A percentile compares a stretch with the other conserved stretches of the same genome.
phyloP scores from a whole-genome alignment of 192 early-diverging fungal species.

The Powellomyces hirtus region DNA sequence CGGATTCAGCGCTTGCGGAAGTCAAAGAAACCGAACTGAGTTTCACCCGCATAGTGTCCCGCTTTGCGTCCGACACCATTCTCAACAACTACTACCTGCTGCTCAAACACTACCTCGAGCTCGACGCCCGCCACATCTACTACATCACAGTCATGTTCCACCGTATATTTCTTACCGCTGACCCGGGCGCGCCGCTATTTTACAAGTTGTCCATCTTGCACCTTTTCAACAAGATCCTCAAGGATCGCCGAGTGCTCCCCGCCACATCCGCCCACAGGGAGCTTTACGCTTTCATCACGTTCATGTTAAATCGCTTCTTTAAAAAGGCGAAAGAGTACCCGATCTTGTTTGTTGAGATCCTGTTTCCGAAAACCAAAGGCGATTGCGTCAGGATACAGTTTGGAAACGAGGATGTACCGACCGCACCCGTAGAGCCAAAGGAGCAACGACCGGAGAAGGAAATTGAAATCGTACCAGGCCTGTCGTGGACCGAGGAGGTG shows the following conservation, averaged over 20 bases:
- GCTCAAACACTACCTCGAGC: conserved; percentile 50
- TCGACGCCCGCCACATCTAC: conserved; percentile 53
- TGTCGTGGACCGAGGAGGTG: conserved; percentile 47
- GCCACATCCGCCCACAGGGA: conserved; percentile 36
- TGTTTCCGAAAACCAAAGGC: conserved; percentile 47
- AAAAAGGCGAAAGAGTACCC: conserved; percentile 55
- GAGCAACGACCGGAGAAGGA: too few species aligned
- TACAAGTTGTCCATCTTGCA: conserved; percentile 64
- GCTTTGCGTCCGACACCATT: conserved; percentile 53
- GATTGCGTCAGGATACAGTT: conserved; percentile 35
- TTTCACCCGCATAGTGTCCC: conserved; percentile 8
- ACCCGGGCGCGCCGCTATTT: conserved; percentile 48
- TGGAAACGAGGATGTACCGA: conserved; percentile 36
- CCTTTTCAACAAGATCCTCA: conserved; percentile 61
- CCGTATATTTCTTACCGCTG: conserved; percentile 61
- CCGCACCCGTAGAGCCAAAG: neutral
- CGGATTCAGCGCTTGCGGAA: conserved; percentile 10
- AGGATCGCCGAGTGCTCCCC: conserved; percentile 24
- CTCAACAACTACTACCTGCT: conserved; percentile 54
- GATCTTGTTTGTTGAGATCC: conserved; percentile 53
- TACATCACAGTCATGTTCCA: conserved; percentile 62
- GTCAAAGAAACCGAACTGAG: conserved; percentile 1
- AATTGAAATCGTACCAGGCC: neutral
- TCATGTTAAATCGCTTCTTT: conserved; percentile 53
- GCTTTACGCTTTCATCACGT: conserved; percentile 55